Percentiles rank a stretch among this genome's conserved stretches.
These are phyloP conservation scores for Diddensiella caesifluorescens DNA, from an alignment of 805 yeast genomes.

Conservation along the genomic window DNA sequence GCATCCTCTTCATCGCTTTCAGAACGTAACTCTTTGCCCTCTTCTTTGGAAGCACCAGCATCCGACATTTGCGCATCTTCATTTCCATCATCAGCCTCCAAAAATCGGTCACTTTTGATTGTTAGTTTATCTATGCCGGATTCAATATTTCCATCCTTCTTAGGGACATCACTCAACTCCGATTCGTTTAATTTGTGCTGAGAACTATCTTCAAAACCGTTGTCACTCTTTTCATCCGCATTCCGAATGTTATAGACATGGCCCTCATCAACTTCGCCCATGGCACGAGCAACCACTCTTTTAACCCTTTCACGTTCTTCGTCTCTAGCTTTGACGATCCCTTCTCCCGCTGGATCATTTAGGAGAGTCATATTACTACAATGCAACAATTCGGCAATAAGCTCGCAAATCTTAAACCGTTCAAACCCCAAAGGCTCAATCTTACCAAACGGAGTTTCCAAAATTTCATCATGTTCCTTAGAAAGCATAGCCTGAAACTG, in stretches of 20 bases:
- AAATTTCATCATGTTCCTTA: slow-evolving; percentile 29
- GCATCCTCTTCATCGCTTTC: slow-evolving; percentile 10
- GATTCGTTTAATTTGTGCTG: no score
- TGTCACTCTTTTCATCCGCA: slow-evolving; percentile 16
- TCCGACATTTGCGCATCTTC: slow-evolving; percentile 13
- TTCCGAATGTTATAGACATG: slow-evolving; percentile 13
- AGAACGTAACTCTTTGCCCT: slow-evolving; percentile 4
- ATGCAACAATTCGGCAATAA: slow-evolving; percentile 89
- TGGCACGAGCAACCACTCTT: slow-evolving; percentile 23
- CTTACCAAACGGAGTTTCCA: slow-evolving; percentile 61
- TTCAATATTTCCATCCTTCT: slow-evolving; percentile 16
- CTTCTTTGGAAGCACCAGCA: slow-evolving; percentile 3
- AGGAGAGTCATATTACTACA: slow-evolving; percentile 95
- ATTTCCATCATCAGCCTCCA: slow-evolving; percentile 6
- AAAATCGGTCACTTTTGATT: slow-evolving; percentile 23
- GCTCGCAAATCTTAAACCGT: slow-evolving; percentile 82
- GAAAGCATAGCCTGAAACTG: slow-evolving; percentile 60
- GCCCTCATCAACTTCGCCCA: slow-evolving; percentile 24
- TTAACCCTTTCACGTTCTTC: slow-evolving; percentile 52
- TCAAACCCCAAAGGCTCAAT: slow-evolving; percentile 84
- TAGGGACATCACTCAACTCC: no score
- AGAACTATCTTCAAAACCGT: not conserved
- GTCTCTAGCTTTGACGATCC: slow-evolving; percentile 64
- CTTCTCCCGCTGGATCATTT: slow-evolving; percentile 70
- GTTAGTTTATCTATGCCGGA: slow-evolving; percentile 18